Conservation (phyloP, 2,329 filamentous ascomycete species). For the Claviceps pazoutovae region DNA sequence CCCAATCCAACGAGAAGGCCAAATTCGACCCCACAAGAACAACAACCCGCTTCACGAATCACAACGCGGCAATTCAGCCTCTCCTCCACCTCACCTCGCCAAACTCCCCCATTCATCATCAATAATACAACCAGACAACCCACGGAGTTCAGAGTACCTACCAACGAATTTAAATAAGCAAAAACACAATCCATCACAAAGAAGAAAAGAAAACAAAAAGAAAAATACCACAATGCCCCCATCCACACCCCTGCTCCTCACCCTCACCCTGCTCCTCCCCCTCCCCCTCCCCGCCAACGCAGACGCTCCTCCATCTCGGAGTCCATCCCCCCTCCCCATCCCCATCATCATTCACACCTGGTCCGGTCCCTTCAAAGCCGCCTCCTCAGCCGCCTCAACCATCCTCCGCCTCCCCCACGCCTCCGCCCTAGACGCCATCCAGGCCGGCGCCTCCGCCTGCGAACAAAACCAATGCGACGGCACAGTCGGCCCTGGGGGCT, state of each 20-base stretch:
- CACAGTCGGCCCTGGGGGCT: slow-evolving; percentile 40
- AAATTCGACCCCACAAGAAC: too few relatives aligned
- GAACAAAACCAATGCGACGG: slow-evolving; percentile 39
- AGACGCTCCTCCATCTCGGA: slow-evolving; percentile 5
- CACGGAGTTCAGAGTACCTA: too few relatives aligned
- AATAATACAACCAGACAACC: too few relatives aligned
- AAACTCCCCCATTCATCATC: too few relatives aligned
- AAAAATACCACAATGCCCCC: background rate
- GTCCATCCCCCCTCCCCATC: slow-evolving; percentile 20
- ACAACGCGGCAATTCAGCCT: too few relatives aligned
- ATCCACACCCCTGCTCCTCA: background rate
- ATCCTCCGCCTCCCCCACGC: slow-evolving; percentile 17
- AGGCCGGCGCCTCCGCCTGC: slow-evolving; percentile 36
- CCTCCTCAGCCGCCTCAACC: slow-evolving; percentile 36
- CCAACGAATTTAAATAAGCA: too few relatives aligned
- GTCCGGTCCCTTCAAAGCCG: slow-evolving; percentile 36
- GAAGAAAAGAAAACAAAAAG: too few relatives aligned
- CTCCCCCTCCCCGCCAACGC: background rate
- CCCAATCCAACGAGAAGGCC: too few relatives aligned
- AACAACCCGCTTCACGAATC: too few relatives aligned
- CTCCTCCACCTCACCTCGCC: too few relatives aligned
- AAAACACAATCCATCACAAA: too few relatives aligned
- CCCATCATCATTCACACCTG: slow-evolving; percentile 42
- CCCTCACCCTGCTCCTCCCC: background rate
- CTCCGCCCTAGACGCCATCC: slow-evolving; percentile 36